Evolutionary conservation across 2,329 filamentous ascomycete genomes (phyloP).

Genomic region (Ploettnerulaceae sp.): DNA sequence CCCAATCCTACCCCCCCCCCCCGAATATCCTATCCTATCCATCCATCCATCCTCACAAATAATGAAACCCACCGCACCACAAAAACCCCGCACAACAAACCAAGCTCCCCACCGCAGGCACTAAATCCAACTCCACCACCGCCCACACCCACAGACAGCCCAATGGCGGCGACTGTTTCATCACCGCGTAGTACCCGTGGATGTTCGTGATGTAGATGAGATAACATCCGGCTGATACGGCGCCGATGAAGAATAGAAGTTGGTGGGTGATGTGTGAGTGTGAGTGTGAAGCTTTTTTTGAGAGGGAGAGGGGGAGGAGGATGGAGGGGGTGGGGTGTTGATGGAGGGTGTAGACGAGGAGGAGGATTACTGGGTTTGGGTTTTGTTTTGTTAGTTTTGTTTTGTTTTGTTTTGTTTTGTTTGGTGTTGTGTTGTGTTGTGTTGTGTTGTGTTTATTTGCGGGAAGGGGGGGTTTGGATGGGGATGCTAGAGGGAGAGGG

Average conservation of each 20-base stretch:
- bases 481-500: not conserved
- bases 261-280: slow-evolving; percentile 50
- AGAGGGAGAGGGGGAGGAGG: slow-evolving; percentile 48
- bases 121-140: slow-evolving; percentile 76
- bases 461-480: no score
- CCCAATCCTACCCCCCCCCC: no score
- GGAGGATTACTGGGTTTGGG: slow-evolving; percentile 35
- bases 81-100: slow-evolving; percentile 27
- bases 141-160: slow-evolving; percentile 93
- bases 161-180: slow-evolving; percentile 86
- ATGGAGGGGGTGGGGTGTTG: slow-evolving; percentile 40
- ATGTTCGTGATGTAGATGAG: slow-evolving; percentile 77
- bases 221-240: slow-evolving; percentile 65
- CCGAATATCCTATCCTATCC: no score
- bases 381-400: slow-evolving; percentile 2
- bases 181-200: slow-evolving; percentile 76
- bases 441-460: no score
- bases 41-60: slow-evolving; percentile 16
- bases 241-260: slow-evolving; percentile 57
- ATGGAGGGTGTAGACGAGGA: slow-evolving; percentile 34
- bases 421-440: no score
- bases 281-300: slow-evolving; percentile 40
- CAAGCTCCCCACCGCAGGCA: slow-evolving; percentile 56
- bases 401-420: not conserved
- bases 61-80: slow-evolving; percentile 26